Evolutionary conservation across 495 filamentous ascomycete species (phyloP), one percentile per base, ranked within the genome.

Genomic region (Neurospora africana): DNA sequence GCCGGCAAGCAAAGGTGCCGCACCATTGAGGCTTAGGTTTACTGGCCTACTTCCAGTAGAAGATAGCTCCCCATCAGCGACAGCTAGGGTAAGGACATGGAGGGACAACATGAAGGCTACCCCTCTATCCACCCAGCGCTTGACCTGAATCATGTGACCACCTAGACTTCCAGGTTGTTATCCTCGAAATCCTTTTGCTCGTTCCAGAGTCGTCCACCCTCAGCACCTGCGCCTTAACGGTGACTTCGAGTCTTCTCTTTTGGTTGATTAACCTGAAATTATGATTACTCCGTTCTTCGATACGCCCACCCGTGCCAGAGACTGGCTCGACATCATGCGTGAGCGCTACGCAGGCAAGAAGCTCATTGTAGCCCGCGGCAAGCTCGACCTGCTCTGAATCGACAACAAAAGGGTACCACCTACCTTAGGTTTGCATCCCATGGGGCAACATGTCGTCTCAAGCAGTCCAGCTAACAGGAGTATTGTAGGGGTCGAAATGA

Each of bases 361-460:
- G 73, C 85, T 98, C 68, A 95, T 97, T 73, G 94, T 97, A 35
- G 92, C 93, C 6, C 88, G 94, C 35, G 94, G 97, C 78, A 97
- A 97, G 85, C 90, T 97, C 69, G 94, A 98, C 78, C 89, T 61
- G 5, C 23, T 8, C 23, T 61, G 11, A 61, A 23, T 61, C 13
- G 13, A 61, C 23, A 61, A 7, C 53, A 61, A 9, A 61, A 17
- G 5, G 27, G 23, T 44, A 21, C 7, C 7, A 36, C 7, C 36
- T 36, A 36, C 5, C 8, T 1, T 61, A 33, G 13, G 23, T 61
- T 61, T 61, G 53, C 53, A 23, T 53, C 44, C 21, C 44, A 5
- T 23, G 44, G 4, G 44, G 44, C n/a, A 23, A 53, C 27, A 33
- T 17, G 53, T 61, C 53, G 53, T 61, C 53, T 30, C 23, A 61